A percentile compares a stretch with the other conserved stretches of the same genome.
phyloP scores from a whole-genome alignment of 106 monocot genomes.

The Allium fistulosum region DNA sequence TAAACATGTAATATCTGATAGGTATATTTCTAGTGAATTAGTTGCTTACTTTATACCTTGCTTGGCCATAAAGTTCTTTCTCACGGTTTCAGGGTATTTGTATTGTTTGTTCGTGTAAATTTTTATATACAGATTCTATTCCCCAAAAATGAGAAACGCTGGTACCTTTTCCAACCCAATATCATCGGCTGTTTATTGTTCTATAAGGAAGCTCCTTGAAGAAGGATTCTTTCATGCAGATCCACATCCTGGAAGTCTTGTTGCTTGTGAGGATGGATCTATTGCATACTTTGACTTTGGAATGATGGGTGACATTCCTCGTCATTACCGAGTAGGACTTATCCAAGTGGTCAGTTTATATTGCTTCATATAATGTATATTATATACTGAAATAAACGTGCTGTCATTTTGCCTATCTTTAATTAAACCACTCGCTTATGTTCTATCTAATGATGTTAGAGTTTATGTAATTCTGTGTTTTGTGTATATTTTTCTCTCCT shows the following conservation, averaged over 20 bases:
- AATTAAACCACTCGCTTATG: neutral
- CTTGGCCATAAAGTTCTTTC: too few relatives aligned
- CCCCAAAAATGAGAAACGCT: too few relatives aligned
- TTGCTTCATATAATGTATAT: constrained; percentile 5
- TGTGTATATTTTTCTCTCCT: neutral
- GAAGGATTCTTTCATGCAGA: constrained; percentile 97
- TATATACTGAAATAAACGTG: neutral
- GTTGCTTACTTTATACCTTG: too few relatives aligned
- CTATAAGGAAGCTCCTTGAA: constrained; percentile 85
- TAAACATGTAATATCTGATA: too few relatives aligned
- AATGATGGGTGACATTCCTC: constrained; percentile 99
- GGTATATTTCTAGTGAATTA: too few relatives aligned
- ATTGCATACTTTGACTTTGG: constrained; percentile 99
- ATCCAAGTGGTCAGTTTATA: constrained; percentile 85
- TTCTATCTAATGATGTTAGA: too few relatives aligned
- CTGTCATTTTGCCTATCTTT: constrained; percentile 3
- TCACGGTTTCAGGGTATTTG: too few relatives aligned
- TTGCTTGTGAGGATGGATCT: constrained; percentile 69
- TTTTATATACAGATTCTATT: too few relatives aligned
- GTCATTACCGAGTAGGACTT: constrained; percentile 94
- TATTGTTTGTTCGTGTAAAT: too few relatives aligned
- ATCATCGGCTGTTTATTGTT: constrained; percentile 77
- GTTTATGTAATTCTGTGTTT: neutral
- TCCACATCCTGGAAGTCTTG: constrained; percentile 98
- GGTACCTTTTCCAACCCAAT: too few relatives aligned